Evolutionary conservation across 352 stramenopile species (phyloP).

Genomic region (Discostella stelligera): DNA sequence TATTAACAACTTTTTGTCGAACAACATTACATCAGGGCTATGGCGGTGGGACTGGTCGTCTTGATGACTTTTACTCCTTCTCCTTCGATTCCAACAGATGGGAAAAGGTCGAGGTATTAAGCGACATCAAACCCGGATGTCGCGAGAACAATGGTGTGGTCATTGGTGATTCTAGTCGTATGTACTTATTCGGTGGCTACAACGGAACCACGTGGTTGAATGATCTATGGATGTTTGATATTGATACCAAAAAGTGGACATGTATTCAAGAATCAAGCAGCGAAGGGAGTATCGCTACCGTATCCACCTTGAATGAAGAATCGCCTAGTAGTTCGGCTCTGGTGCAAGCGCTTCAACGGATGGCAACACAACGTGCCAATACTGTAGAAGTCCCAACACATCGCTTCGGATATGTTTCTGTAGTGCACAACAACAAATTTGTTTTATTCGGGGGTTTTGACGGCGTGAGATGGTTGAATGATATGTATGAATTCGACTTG

Average conservation of each 20-base stretch:
- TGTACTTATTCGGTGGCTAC: constrained; percentile 79
- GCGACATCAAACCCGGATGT: constrained; percentile 59
- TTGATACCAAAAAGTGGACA: constrained; percentile 69
- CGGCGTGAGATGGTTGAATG: constrained; percentile 78
- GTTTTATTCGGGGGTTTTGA: constrained; percentile 84
- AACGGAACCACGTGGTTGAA: constrained; percentile 73
- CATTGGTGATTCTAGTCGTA: constrained; percentile 58
- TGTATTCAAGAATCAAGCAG: constrained; percentile 70
- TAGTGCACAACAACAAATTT: constrained; percentile 79
- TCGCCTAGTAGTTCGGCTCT: neutral
- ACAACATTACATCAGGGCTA: constrained; percentile 44
- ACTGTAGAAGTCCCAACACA: constrained; percentile 44
- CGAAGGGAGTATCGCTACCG: neutral
- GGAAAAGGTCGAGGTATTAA: constrained; percentile 64
- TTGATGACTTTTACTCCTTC: constrained; percentile 82
- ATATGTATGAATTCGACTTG: constrained; percentile 84
- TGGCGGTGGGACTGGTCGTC: constrained; percentile 64
- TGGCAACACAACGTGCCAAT: neutral
- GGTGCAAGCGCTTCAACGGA: neutral
- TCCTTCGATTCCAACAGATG: constrained; percentile 65
- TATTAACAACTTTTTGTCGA: neutral
- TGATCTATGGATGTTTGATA: constrained; percentile 82
- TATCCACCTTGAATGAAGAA: neutral
- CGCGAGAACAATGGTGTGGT: constrained; percentile 82
- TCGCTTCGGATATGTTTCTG: constrained; percentile 78